A percentile compares a stretch with the other conserved stretches of the same genome.
phyloP scores from a whole-genome alignment of 306 rosid genomes.

The Mimosa bimucronata region DNA sequence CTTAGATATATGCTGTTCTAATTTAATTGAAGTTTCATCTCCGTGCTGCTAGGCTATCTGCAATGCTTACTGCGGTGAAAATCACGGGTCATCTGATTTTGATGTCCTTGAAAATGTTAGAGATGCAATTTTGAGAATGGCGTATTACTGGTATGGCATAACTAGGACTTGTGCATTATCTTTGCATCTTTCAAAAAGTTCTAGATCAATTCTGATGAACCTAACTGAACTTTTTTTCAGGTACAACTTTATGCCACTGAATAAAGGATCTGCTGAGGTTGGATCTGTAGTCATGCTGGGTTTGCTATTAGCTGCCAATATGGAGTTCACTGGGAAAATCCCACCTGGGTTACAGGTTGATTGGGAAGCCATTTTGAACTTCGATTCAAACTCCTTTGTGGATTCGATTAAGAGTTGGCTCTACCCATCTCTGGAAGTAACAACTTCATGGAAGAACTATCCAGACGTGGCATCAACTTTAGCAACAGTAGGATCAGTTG shows the following conservation, averaged over 20 bases:
- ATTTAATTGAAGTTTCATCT: slow-evolving; percentile 5
- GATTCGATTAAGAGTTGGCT: slow-evolving; percentile 65
- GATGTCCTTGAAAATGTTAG: no score
- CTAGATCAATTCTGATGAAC: not conserved
- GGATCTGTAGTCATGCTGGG: slow-evolving; percentile 70
- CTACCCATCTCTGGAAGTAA: slow-evolving; percentile 58
- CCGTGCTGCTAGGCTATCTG: slow-evolving; percentile 54
- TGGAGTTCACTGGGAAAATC: slow-evolving; percentile 62
- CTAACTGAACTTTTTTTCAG: slow-evolving; percentile 39
- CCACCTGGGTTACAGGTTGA: slow-evolving; percentile 52
- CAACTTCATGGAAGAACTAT: slow-evolving; percentile 66
- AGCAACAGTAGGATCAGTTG: slow-evolving; percentile 62
- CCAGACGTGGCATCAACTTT: slow-evolving; percentile 58
- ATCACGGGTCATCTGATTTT: slow-evolving; percentile 61
- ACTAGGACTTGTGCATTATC: not conserved
- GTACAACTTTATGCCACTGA: slow-evolving; percentile 79
- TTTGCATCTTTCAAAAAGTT: not conserved
- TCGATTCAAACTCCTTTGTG: slow-evolving; percentile 53
- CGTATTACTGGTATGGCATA: slow-evolving; percentile 66
- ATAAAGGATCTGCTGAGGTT: slow-evolving; percentile 68
- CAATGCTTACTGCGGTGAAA: slow-evolving; percentile 61
- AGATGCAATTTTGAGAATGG: slow-evolving; percentile 72
- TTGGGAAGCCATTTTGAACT: slow-evolving; percentile 70
- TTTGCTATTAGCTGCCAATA: slow-evolving; percentile 65
- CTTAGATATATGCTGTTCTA: not conserved